Evolutionary conservation across 2,329 filamentous ascomycete species (phyloP).

Genomic region (Beauveria asiatica): DNA sequence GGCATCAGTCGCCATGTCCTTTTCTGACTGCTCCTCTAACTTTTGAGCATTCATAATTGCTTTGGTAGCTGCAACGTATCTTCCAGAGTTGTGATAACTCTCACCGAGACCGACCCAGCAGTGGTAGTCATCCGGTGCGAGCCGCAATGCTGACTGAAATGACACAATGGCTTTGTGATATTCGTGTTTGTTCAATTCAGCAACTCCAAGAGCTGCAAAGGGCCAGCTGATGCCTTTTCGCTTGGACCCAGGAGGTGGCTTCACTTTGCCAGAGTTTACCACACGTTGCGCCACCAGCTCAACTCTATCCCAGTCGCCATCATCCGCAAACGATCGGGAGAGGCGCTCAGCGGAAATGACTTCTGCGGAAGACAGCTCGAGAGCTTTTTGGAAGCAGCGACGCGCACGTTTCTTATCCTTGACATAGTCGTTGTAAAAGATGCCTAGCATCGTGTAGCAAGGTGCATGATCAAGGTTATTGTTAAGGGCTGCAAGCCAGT

Average conservation of each 20-base stretch:
- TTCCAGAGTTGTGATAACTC: constrained; percentile 88
- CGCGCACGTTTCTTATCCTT: constrained; percentile 78
- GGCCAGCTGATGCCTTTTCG: constrained; percentile 93
- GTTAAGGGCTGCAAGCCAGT: constrained; percentile 76
- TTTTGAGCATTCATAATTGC: constrained; percentile 79
- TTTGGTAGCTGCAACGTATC: constrained; percentile 88
- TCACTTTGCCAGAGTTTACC: constrained; percentile 88
- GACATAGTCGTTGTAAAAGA: constrained; percentile 86
- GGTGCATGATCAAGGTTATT: constrained; percentile 82
- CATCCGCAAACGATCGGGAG: constrained; percentile 76
- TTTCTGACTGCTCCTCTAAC: constrained; percentile 52
- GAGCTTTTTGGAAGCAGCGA: constrained; percentile 93
- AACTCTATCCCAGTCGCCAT: constrained; percentile 92
- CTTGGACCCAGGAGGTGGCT: constrained; percentile 85
- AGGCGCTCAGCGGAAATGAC: constrained; percentile 80
- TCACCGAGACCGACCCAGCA: constrained; percentile 96
- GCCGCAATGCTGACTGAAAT: constrained; percentile 80
- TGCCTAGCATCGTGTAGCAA: constrained; percentile 80
- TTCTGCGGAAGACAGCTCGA: constrained; percentile 84
- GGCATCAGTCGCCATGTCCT: constrained; percentile 52
- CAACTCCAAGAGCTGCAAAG: constrained; percentile 84
- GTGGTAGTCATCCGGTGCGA: constrained; percentile 81
- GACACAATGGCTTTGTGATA: constrained; percentile 83
- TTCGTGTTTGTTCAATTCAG: constrained; percentile 89
- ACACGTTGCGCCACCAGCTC: constrained; percentile 86